Evolutionary conservation across 179 eudicot genomes (phyloP).

Genomic region (Silene coronaria): DNA sequence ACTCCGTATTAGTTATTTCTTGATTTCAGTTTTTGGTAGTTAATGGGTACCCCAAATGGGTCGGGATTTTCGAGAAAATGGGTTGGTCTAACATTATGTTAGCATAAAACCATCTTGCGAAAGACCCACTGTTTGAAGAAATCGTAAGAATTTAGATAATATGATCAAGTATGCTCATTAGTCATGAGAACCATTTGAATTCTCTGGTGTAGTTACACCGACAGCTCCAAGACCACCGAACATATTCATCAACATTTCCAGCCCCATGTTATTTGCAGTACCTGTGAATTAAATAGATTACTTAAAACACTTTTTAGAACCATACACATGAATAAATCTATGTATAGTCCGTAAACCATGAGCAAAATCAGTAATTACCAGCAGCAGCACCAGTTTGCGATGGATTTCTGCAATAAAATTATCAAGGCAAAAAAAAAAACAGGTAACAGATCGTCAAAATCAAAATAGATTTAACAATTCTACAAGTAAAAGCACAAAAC

Average conservation of each 20-base stretch:
- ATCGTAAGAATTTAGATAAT: too few relatives aligned
- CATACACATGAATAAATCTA: background rate
- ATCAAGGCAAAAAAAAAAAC: background rate
- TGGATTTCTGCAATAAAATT: slow-evolving; percentile 47
- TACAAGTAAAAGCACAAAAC: too few relatives aligned
- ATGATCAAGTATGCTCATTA: background rate
- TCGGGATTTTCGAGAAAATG: too few relatives aligned
- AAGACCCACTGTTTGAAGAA: too few relatives aligned
- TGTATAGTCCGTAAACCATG: background rate
- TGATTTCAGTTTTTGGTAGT: too few relatives aligned
- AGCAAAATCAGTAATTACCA: slow-evolving; percentile 34
- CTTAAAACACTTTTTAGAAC: background rate
- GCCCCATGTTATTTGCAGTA: slow-evolving; percentile 53
- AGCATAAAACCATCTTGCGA: too few relatives aligned
- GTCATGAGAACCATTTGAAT: slow-evolving; percentile 43
- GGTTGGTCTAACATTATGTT: too few relatives aligned
- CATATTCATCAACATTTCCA: slow-evolving; percentile 91
- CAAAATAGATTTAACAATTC: background rate
- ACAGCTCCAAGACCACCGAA: slow-evolving; percentile 92
- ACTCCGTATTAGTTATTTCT: too few relatives aligned
- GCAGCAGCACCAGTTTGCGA: slow-evolving; percentile 51
- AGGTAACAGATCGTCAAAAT: background rate
- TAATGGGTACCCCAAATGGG: too few relatives aligned
- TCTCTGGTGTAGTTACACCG: slow-evolving; percentile 50
- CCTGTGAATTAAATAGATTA: slow-evolving; percentile 30